phyloP scores from a whole-genome alignment of 345 rosid genomes.

The Microthlaspi erraticum region DNA sequence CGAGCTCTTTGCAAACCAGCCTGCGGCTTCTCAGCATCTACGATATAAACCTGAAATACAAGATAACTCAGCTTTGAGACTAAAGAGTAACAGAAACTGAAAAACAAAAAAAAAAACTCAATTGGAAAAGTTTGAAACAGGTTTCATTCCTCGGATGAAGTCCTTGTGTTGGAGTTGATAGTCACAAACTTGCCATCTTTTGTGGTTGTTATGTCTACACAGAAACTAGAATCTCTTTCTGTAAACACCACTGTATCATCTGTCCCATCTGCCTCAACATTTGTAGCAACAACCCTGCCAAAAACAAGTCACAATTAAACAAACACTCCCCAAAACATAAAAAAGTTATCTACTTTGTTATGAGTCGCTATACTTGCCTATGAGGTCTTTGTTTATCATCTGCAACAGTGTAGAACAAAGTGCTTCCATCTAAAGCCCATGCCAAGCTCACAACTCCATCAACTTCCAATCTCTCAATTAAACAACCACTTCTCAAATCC shows the following conservation, averaged over 20 bases:
- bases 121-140: conserved; percentile 41
- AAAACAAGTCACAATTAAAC: conserved; percentile 29
- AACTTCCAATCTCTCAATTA: conserved; percentile 56
- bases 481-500: conserved; percentile 62
- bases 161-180: conserved; percentile 93
- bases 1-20: conserved; percentile 59
- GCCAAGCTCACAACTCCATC: conserved; percentile 85
- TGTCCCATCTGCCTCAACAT: conserved; percentile 51
- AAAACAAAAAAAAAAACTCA: conserved; percentile 24
- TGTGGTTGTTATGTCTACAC: conserved; percentile 88
- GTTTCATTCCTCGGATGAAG: conserved; percentile 83
- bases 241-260: conserved; percentile 53
- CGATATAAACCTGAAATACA: conserved; percentile 67
- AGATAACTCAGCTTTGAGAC: conserved; percentile 38
- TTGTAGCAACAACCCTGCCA: conserved; percentile 71
- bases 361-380: conserved; percentile 52
- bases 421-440: conserved; percentile 79
- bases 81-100: background rate
- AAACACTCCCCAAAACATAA: conserved; percentile 6
- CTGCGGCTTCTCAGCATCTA: conserved; percentile 62
- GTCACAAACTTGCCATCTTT: conserved; percentile 97
- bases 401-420: conserved; percentile 68
- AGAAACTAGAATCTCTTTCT: conserved; percentile 72
- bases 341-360: conserved; percentile 1
- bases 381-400: conserved; percentile 78